These are phyloP conservation scores for Cruciata laevipes DNA, from an alignment of 257 asterid species.

Conservation along the genomic window DNA sequence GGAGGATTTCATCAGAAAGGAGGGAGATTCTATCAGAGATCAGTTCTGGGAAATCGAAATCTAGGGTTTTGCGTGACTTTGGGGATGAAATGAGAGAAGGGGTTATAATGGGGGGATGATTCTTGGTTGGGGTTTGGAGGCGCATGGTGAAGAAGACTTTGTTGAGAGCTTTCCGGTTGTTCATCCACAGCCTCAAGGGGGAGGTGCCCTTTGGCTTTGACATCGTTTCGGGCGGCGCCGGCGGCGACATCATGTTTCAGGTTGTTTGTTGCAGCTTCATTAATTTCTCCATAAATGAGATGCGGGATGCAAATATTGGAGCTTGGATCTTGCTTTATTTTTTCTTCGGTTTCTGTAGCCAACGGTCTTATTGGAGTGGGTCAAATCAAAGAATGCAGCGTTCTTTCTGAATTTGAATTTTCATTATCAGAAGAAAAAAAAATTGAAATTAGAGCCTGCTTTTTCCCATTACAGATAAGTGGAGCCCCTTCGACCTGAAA, in stretches of 20 bases:
- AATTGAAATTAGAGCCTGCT: neutral
- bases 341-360: conserved; percentile 13
- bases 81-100: conserved; percentile 22
- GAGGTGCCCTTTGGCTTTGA: conserved; percentile 33
- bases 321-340: neutral
- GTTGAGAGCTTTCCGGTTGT: conserved; percentile 54
- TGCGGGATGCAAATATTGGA: neutral
- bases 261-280: neutral
- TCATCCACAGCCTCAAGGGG: conserved; percentile 42
- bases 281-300: neutral
- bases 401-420: conserved; percentile 21
- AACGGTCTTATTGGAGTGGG: conserved; percentile 36
- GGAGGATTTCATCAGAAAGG: conserved; percentile 63
- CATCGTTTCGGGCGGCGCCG: conserved; percentile 24
- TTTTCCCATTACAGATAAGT: no score
- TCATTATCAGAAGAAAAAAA: no score
- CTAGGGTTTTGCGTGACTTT: conserved; percentile 29
- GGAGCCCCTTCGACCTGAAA: no score
- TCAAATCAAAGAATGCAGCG: neutral
- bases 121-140: conserved; percentile 26
- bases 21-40: conserved; percentile 56
- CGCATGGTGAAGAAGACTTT: conserved; percentile 55
- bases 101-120: neutral
- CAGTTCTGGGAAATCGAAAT: conserved; percentile 27
- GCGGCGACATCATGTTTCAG: conserved; percentile 15